Percentiles rank a stretch among this genome's conserved stretches.
phyloP scores from a whole-genome alignment of 1,139 yeast genomes.

The Pichia sp. region DNA sequence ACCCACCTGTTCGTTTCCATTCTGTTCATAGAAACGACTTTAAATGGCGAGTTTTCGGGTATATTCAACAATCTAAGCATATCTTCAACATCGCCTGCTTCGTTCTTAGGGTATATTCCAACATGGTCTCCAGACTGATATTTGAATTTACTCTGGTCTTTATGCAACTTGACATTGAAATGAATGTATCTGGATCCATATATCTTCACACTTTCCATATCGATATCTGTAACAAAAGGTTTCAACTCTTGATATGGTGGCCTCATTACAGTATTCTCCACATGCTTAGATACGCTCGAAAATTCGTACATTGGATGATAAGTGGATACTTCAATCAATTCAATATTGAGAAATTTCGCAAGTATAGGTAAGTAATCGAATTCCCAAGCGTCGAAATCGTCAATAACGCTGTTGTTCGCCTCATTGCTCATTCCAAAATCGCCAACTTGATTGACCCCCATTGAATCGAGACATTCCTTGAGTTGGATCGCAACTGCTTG shows the following conservation, averaged over 20 bases:
- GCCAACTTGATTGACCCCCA: slow-evolving; percentile 71
- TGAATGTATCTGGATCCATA: slow-evolving; percentile 66
- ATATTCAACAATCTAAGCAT: slow-evolving; percentile 55
- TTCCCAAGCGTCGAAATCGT: slow-evolving; percentile 90
- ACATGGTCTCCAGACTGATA: slow-evolving; percentile 96
- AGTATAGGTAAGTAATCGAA: slow-evolving; percentile 65
- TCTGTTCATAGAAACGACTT: slow-evolving; percentile 13
- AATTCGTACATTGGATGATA: slow-evolving; percentile 11
- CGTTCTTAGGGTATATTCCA: slow-evolving; percentile 90
- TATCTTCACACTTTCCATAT: slow-evolving; percentile 58
- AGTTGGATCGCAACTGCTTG: slow-evolving; percentile 77
- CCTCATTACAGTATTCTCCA: slow-evolving; percentile 21
- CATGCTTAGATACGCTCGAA: slow-evolving; percentile 37
- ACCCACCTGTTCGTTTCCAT: slow-evolving; percentile 13
- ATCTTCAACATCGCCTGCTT: slow-evolving; percentile 61
- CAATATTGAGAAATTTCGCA: slow-evolving; percentile 20
- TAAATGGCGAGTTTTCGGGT: background rate
- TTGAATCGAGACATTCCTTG: slow-evolving; percentile 43
- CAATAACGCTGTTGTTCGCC: slow-evolving; percentile 88
- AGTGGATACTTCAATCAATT: slow-evolving; percentile 47
- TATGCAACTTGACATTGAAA: slow-evolving; percentile 63
- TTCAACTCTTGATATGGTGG: slow-evolving; percentile 75
- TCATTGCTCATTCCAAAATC: slow-evolving; percentile 91
- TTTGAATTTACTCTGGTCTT: slow-evolving; percentile 65
- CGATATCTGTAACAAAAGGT: slow-evolving; percentile 74